These are phyloP conservation scores for Aspergillus sclerotialis DNA, from an alignment of 2,329 filamentous ascomycete species.

Conservation along the genomic window DNA sequence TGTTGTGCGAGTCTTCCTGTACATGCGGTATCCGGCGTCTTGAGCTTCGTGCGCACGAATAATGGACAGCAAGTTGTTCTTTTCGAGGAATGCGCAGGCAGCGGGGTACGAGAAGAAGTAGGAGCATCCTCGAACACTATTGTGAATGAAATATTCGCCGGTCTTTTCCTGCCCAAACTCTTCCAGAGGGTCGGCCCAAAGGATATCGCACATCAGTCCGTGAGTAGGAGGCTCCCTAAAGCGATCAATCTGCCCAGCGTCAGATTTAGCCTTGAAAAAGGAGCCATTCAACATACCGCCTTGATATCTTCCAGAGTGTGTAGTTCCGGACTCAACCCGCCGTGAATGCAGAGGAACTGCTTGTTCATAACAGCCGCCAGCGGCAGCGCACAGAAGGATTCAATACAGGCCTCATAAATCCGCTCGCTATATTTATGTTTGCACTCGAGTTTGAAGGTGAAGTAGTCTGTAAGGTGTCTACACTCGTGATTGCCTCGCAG, in stretches of 20 bases:
- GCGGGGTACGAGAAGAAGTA: conserved; percentile 99
- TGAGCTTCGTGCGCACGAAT: conserved; percentile 98
- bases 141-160: conserved; percentile 94
- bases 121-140: conserved; percentile 95
- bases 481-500: conserved; percentile 98
- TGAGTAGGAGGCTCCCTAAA: conserved; percentile 97
- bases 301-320: conserved; percentile 93
- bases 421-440: conserved; percentile 98
- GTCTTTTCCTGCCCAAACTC: conserved; percentile 99
- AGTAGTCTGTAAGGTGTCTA: conserved; percentile 97
- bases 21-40: conserved; percentile 98
- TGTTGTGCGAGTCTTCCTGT: conserved; percentile 94
- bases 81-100: conserved; percentile 94
- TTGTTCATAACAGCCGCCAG: conserved; percentile 99
- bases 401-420: conserved; percentile 96
- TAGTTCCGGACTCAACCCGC: conserved; percentile 88
- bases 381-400: conserved; percentile 91
- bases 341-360: conserved; percentile 97
- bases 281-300: conserved; percentile 51
- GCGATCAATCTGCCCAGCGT: conserved; percentile 68
- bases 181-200: conserved; percentile 96
- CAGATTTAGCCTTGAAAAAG: conserved; percentile 7
- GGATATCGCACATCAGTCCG: conserved; percentile 97
- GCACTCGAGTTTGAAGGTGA: conserved; percentile 99
- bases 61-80: conserved; percentile 95